Percentiles rank a stretch among this genome's conserved stretches.
Conservation (phyloP, 2,329 filamentous ascomycete species). For the Waltergamsia citrina region DNA sequence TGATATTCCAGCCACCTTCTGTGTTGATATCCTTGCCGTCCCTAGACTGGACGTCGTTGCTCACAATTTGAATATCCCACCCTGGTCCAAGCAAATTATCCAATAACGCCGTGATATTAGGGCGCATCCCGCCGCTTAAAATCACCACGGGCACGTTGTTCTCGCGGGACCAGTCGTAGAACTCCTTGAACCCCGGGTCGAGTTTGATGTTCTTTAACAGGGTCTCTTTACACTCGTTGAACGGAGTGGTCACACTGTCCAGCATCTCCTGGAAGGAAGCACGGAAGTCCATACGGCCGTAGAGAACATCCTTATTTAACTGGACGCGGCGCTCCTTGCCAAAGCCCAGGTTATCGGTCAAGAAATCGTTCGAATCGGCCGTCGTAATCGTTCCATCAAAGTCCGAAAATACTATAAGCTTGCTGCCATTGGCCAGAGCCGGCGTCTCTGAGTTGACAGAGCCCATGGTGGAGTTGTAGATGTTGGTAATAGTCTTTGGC, state of each 20-base stretch:
- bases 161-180: conserved; percentile 71
- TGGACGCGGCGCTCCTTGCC: conserved; percentile 60
- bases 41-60: conserved; percentile 64
- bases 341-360: conserved; percentile 90
- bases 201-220: conserved; percentile 77
- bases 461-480: conserved; percentile 25
- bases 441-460: conserved; percentile 35
- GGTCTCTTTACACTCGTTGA: conserved; percentile 69
- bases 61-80: conserved; percentile 80
- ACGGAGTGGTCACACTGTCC: conserved; percentile 73
- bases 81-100: conserved; percentile 69
- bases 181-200: conserved; percentile 80
- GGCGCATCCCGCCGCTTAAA: conserved; percentile 85
- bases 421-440: conserved; percentile 59
- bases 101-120: conserved; percentile 78
- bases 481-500: conserved; percentile 2
- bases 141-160: conserved; percentile 90
- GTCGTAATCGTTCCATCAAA: conserved; percentile 94
- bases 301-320: conserved; percentile 69
- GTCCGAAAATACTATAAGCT: conserved; percentile 97
- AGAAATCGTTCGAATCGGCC: conserved; percentile 54
- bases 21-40: conserved; percentile 66
- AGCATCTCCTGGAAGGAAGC: conserved; percentile 90
- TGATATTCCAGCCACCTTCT: conserved; percentile 76
- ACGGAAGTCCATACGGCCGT: conserved; percentile 63